phyloP scores from a whole-genome alignment of 768 basidiomycete genomes.

The Lactarius akahatsu region DNA sequence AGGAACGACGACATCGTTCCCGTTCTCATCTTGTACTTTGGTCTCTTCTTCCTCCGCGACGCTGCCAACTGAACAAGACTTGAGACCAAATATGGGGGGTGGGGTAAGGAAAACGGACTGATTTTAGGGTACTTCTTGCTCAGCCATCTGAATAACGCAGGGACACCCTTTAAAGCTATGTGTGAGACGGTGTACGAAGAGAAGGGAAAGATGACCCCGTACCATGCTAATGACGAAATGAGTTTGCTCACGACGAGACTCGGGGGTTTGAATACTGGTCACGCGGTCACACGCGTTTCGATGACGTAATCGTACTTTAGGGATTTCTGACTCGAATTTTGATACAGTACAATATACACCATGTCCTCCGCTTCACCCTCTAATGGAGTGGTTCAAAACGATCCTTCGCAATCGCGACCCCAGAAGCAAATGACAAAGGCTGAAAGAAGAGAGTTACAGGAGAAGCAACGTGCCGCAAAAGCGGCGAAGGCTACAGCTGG shows the following conservation, averaged over 20 bases:
- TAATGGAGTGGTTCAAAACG: constrained; percentile 8
- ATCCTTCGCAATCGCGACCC: constrained; percentile 8
- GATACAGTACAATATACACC: background rate
- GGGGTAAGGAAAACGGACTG: constrained; percentile 47
- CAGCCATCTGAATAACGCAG: constrained; percentile 96
- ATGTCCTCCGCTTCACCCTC: constrained; percentile 15
- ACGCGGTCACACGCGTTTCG: background rate
- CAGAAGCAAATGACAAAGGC: constrained; percentile 40
- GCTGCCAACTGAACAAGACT: constrained; percentile 51
- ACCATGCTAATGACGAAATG: constrained; percentile 15
- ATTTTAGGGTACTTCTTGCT: constrained; percentile 99
- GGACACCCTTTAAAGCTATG: constrained; percentile 71
- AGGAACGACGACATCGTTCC: constrained; percentile 66
- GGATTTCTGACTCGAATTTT: background rate
- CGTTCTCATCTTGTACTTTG: constrained; percentile 64
- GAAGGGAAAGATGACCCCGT: background rate
- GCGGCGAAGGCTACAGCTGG: constrained; percentile 14
- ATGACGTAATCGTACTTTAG: background rate
- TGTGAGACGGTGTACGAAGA: background rate
- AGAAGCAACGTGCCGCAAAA: constrained; percentile 31
- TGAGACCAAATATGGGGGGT: constrained; percentile 5
- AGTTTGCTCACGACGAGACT: background rate
- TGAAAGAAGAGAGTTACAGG: constrained; percentile 32
- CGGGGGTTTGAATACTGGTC: background rate
- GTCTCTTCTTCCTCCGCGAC: constrained; percentile 85